Evolutionary conservation across 768 basidiomycete genomes (phyloP).

Genomic region (Imleria badia): DNA sequence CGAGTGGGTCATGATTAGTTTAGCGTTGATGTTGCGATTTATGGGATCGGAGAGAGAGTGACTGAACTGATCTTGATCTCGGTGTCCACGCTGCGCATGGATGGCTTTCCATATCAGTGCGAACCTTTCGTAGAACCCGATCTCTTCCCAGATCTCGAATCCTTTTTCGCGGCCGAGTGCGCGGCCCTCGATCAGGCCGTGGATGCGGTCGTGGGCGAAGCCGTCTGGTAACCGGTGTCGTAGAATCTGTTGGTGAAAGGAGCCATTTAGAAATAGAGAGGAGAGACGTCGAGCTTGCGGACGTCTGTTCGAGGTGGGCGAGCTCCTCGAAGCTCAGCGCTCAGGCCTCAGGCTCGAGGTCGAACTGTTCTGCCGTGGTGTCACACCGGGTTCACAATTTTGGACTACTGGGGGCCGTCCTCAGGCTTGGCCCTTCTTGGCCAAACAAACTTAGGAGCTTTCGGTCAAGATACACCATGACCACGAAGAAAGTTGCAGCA

Average conservation of each 20-base stretch:
- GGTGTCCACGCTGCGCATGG: slow-evolving; percentile 33
- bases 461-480: too few species aligned
- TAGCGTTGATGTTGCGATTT: neutral
- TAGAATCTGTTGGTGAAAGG: slow-evolving; percentile 59
- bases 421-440: too few species aligned
- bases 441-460: neutral
- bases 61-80: slow-evolving; percentile 14
- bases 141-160: slow-evolving; percentile 96
- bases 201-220: slow-evolving; percentile 80
- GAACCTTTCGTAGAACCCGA: slow-evolving; percentile 90
- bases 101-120: slow-evolving; percentile 69
- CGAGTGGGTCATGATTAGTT: neutral
- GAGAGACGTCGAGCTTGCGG: slow-evolving; percentile 11
- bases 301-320: slow-evolving; percentile 65
- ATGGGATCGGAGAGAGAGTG: neutral
- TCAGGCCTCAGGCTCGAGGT: too few species aligned
- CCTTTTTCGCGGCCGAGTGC: slow-evolving; percentile 87
- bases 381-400: too few species aligned
- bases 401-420: too few species aligned
- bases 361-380: slow-evolving; percentile 38
- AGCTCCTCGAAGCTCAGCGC: too few species aligned
- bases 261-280: neutral
- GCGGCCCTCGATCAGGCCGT: slow-evolving; percentile 89
- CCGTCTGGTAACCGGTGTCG: slow-evolving; percentile 76
- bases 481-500: neutral